phyloP scores from a whole-genome alignment of 257 asterid species.

The Cinchona pubescens region DNA sequence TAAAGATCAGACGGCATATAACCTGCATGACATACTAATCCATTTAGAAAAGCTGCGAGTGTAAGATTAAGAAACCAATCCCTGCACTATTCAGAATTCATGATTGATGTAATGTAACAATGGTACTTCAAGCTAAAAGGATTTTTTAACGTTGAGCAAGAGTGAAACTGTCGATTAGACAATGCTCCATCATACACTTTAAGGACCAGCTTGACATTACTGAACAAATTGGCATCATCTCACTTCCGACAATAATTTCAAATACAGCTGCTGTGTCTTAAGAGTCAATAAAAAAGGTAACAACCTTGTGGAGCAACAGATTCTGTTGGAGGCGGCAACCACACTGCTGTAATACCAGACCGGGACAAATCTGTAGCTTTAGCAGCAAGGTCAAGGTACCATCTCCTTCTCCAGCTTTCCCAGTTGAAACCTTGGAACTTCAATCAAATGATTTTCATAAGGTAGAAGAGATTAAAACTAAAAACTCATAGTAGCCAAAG shows the following conservation, averaged over 20 bases:
- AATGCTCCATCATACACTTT: background rate
- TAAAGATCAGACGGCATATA: slow-evolving; percentile 50
- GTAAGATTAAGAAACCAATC: background rate
- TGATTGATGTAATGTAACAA: background rate
- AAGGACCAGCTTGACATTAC: background rate
- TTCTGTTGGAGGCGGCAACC: slow-evolving; percentile 50
- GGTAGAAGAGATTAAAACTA: background rate
- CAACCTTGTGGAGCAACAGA: slow-evolving; percentile 49
- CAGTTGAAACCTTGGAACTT: slow-evolving; percentile 53
- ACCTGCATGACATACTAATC: slow-evolving; percentile 25
- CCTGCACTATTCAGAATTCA: background rate
- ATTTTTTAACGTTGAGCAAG: background rate
- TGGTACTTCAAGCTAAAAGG: background rate
- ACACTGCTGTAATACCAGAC: slow-evolving; percentile 41
- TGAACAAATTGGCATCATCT: background rate
- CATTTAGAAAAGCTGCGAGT: slow-evolving; percentile 9
- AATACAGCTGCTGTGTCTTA: background rate
- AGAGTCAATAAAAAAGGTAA: background rate
- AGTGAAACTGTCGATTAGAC: background rate
- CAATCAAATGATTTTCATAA: slow-evolving; percentile 13
- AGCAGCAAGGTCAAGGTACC: slow-evolving; percentile 41
- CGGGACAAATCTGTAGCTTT: slow-evolving; percentile 46
- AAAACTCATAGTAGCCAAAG: background rate
- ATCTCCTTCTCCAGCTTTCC: slow-evolving; percentile 44
- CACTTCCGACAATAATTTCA: background rate